Evolutionary conservation across 305 asterid genomes (phyloP).

Genomic region (Ruellia speciosa): DNA sequence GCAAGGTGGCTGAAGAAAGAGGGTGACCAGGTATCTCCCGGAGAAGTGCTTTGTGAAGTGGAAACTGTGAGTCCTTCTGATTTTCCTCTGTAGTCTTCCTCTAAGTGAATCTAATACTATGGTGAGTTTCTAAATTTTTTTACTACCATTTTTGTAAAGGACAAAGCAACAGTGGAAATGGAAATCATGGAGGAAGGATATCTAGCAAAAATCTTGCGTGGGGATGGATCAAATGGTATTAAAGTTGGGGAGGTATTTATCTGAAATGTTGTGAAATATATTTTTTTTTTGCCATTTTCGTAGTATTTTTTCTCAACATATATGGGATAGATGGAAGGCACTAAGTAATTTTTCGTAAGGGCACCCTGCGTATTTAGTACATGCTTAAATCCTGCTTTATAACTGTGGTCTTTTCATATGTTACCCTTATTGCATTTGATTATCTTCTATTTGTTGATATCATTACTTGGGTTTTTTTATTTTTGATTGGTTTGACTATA

Average conservation of each 20-base stretch:
- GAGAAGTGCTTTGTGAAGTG: conserved; percentile 99
- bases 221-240: conserved; percentile 87
- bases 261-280: conserved; percentile 9
- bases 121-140: conserved; percentile 19
- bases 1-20: conserved; percentile 98
- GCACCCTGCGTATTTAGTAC: too few relatives aligned
- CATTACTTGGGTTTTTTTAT: too few relatives aligned
- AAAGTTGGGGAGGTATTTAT: conserved; percentile 95
- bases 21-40: conserved; percentile 88
- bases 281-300: conserved; percentile 15
- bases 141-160: conserved; percentile 39
- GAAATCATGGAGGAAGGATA: conserved; percentile 99
- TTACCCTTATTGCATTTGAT: too few relatives aligned
- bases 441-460: too few relatives aligned
- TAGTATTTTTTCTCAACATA: conserved; percentile 4
- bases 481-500: too few relatives aligned
- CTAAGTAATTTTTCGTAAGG: too few relatives aligned
- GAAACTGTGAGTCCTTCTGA: conserved; percentile 70
- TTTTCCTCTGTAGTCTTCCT: conserved; percentile 14
- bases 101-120: conserved; percentile 14
- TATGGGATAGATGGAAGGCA: neutral
- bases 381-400: too few relatives aligned
- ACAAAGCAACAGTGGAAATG: conserved; percentile 98
- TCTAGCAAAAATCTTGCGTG: conserved; percentile 81
- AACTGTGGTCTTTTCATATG: too few relatives aligned